Percentiles rank a stretch among this genome's conserved stretches.
phyloP scores from a whole-genome alignment of 2,329 filamentous ascomycete species.

The Microascus cirrosus region DNA sequence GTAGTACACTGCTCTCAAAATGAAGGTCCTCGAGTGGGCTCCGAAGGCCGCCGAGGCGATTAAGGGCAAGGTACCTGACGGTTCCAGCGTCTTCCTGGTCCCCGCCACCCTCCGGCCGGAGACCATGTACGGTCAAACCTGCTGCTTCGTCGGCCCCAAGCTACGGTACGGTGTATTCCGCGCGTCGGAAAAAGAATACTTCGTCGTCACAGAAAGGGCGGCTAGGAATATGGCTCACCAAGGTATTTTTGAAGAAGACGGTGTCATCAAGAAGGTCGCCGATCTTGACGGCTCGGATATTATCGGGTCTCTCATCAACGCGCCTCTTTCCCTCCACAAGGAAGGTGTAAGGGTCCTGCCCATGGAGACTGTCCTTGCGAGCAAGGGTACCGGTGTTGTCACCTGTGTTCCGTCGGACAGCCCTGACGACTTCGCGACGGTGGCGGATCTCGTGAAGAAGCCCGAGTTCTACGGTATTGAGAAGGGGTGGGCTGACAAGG shows the following conservation, averaged over 20 bases:
- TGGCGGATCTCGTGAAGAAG: conserved; percentile 85
- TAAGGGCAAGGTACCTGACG: conserved; percentile 66
- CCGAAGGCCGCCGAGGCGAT: conserved; percentile 61
- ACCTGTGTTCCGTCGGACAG: conserved; percentile 93
- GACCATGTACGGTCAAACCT: conserved; percentile 98
- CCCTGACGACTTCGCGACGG: conserved; percentile 83
- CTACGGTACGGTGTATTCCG: conserved; percentile 86
- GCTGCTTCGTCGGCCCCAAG: conserved; percentile 87
- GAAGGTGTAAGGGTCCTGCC: conserved; percentile 80
- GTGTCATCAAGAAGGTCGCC: conserved; percentile 61
- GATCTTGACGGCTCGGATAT: conserved; percentile 69
- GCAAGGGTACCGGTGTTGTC: conserved; percentile 94
- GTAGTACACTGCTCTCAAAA: conserved; percentile 75
- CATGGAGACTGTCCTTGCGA: conserved; percentile 86
- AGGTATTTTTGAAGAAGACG: conserved; percentile 69
- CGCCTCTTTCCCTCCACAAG: conserved; percentile 77
- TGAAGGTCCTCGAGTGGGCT: conserved; percentile 85
- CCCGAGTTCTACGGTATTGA: conserved; percentile 91
- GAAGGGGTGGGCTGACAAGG: conserved; percentile 89
- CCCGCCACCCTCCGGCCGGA: conserved; percentile 88
- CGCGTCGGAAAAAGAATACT: conserved; percentile 67
- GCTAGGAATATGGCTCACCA: conserved; percentile 97
- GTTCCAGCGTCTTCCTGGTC: conserved; percentile 76
- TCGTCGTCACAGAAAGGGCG: conserved; percentile 71
- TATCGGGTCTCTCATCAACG: conserved; percentile 79